Evolutionary conservation across 495 filamentous ascomycete species (phyloP).

Genomic region (Aspergillus ostianus): DNA sequence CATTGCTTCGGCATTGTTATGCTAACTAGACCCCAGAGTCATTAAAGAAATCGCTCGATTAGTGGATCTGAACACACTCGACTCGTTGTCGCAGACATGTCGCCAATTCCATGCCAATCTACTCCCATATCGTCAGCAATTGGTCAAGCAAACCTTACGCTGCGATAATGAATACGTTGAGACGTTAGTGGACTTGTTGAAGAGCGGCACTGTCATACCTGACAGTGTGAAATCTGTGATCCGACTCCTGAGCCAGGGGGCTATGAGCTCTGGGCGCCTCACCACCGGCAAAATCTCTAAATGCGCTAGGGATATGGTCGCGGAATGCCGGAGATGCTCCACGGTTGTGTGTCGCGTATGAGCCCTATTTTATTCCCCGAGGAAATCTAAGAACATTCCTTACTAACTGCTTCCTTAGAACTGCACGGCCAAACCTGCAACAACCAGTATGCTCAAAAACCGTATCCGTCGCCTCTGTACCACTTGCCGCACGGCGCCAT

Average conservation of each 20-base stretch:
- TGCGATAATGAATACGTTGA: constrained; percentile 68
- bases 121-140: constrained; percentile 68
- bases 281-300: constrained; percentile 64
- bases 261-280: constrained; percentile 37
- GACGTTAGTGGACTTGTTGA: constrained; percentile 39
- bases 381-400: not conserved
- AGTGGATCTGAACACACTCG: constrained; percentile 82
- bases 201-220: constrained; percentile 31
- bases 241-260: constrained; percentile 32
- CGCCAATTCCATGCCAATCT: constrained; percentile 74
- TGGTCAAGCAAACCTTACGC: constrained; percentile 70
- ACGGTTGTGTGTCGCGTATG: constrained; percentile 74
- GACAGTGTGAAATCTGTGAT: constrained; percentile 39
- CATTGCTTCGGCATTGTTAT: constrained; percentile 18
- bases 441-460: constrained; percentile 55
- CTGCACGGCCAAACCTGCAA: constrained; percentile 76
- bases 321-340: constrained; percentile 73
- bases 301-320: constrained; percentile 84
- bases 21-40: constrained; percentile 55
- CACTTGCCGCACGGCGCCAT: constrained; percentile 65
- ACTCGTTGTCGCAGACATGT: constrained; percentile 76
- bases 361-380: not conserved
- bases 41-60: constrained; percentile 67
- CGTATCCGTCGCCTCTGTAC: constrained; percentile 78
- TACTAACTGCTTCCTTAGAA: constrained; percentile 55